Percentiles rank a stretch among this genome's conserved stretches.
Conservation (phyloP, 129 eudicot genomes). For the Centaurea solstitialis region DNA sequence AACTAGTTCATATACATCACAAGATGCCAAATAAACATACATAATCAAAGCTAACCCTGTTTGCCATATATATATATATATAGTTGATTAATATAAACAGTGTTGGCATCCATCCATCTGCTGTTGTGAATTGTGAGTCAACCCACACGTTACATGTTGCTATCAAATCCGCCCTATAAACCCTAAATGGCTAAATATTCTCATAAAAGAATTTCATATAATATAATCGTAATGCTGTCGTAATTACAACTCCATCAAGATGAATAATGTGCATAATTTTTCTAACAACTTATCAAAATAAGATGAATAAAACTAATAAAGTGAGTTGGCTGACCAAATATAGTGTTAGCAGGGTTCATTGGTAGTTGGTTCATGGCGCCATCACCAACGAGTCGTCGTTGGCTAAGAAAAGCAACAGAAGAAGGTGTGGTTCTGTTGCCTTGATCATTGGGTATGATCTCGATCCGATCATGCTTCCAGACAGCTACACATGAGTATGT, state of each 20-base stretch:
- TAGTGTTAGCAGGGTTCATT: conserved; percentile 13
- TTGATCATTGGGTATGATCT: conserved; percentile 25
- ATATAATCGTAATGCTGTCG: too few relatives aligned
- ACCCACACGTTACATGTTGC: background rate
- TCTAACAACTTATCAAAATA: background rate
- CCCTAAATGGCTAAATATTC: too few relatives aligned
- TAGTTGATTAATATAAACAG: background rate
- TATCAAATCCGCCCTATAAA: background rate
- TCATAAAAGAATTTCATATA: too few relatives aligned
- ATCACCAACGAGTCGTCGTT: conserved; percentile 14
- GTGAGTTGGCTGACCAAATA: conserved; percentile 3
- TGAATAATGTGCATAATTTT: too few relatives aligned
- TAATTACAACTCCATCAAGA: background rate
- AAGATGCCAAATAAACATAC: background rate
- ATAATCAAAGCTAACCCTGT: background rate
- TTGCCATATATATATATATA: background rate
- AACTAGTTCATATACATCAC: background rate
- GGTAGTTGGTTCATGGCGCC: conserved; percentile 11
- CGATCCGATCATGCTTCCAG: background rate
- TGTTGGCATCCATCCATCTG: background rate
- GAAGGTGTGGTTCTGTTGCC: conserved; percentile 22
- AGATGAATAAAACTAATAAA: background rate
- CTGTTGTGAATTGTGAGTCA: too few relatives aligned
- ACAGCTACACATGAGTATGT: conserved; percentile 17
- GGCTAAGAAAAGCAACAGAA: conserved; percentile 11